A percentile compares a stretch with the other conserved stretches of the same genome.
phyloP scores from a whole-genome alignment of 225 moss, liverwort and hornwort genomes.

The Bryum argenteum region DNA sequence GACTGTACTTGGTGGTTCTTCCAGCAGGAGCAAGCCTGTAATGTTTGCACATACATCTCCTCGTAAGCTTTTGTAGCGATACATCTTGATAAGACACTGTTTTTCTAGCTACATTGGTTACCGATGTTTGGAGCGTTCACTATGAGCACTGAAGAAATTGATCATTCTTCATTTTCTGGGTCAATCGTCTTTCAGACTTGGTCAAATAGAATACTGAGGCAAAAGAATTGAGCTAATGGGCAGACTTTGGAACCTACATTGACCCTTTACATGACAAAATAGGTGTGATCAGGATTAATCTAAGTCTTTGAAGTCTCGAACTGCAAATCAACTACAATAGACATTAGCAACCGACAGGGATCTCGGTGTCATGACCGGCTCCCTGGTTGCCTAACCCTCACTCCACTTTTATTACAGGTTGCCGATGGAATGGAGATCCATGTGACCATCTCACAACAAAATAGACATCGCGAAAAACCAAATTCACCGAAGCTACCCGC shows the following conservation, averaged over 20 bases:
- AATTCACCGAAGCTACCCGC: not conserved
- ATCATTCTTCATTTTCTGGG: too few species aligned
- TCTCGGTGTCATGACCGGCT: too few species aligned
- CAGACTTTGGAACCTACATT: too few species aligned
- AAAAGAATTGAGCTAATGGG: too few species aligned
- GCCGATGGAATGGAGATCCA: conserved; percentile 10
- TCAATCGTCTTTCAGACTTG: too few species aligned
- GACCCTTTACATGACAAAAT: too few species aligned
- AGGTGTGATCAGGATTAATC: too few species aligned
- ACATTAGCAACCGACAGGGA: too few species aligned
- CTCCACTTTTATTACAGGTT: conserved; percentile 15
- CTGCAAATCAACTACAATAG: too few species aligned
- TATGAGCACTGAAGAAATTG: not conserved
- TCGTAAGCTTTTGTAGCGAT: conserved; percentile 2
- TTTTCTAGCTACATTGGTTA: not conserved
- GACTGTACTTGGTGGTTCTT: not conserved
- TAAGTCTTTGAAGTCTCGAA: too few species aligned
- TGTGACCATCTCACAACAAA: conserved; percentile 2
- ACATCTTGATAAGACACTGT: not conserved
- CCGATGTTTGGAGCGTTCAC: not conserved
- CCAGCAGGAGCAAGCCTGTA: conserved; percentile 19
- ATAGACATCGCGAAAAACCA: not conserved
- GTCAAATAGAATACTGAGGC: too few species aligned
- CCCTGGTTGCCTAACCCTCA: not conserved
- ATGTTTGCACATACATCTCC: conserved; percentile 10